Evolutionary conservation across 75 land plant species (phyloP).

Genomic region (Selaginella tamariscina): DNA sequence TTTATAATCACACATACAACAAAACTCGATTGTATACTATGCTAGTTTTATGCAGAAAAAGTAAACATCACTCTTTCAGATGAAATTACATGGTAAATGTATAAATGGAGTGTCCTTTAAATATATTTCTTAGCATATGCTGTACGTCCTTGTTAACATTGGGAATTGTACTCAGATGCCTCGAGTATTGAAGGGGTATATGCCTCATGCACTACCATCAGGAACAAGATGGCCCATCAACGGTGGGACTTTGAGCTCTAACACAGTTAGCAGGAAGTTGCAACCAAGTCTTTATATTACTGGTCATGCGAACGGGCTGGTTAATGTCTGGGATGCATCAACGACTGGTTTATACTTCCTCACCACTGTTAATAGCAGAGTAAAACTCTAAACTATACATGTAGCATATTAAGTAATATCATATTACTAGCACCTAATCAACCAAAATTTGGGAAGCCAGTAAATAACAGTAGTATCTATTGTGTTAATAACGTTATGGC

Average conservation of each 20-base stretch:
- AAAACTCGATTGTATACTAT: not conserved
- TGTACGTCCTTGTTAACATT: too few relatives aligned
- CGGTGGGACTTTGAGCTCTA: constrained; percentile 46
- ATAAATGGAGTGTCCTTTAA: too few relatives aligned
- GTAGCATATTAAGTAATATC: too few relatives aligned
- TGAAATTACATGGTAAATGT: too few relatives aligned
- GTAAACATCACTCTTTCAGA: not conserved
- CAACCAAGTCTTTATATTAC: constrained; percentile 40
- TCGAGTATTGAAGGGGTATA: constrained; percentile 16
- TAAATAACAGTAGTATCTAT: too few relatives aligned
- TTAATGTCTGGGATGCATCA: constrained; percentile 84
- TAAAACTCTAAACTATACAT: too few relatives aligned
- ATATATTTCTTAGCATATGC: too few relatives aligned
- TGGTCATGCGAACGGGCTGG: constrained; percentile 73
- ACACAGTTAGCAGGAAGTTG: constrained; percentile 17
- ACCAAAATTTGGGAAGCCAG: too few relatives aligned
- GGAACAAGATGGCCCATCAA: constrained; percentile 77
- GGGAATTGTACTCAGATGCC: too few relatives aligned
- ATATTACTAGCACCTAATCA: too few relatives aligned
- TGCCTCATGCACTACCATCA: constrained; percentile 22
- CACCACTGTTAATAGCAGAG: constrained; percentile 21
- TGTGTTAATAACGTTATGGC: too few relatives aligned
- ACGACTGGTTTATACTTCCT: constrained; percentile 38
- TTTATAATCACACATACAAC: too few relatives aligned
- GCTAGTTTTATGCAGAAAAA: not conserved